Conservation (phyloP, 2,329 filamentous ascomycete species). For the Epichloe hybrida region DNA sequence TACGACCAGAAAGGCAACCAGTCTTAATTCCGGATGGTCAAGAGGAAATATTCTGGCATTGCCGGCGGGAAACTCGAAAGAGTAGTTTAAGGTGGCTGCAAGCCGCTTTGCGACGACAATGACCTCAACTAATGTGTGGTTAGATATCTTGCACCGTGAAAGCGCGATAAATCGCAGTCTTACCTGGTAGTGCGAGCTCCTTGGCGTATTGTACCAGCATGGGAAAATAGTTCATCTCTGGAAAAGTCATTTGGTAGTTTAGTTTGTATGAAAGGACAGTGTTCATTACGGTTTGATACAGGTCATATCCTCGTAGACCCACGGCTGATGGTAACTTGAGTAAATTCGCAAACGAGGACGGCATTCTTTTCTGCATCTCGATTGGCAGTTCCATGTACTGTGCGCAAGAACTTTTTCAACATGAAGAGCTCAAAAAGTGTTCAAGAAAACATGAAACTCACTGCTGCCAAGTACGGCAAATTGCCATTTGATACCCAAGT, state of each 20-base stretch:
- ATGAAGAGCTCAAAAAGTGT: neutral
- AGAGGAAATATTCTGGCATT: conserved; percentile 32
- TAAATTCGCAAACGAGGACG: conserved; percentile 42
- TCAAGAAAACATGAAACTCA: conserved; percentile 21
- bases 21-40: conserved; percentile 59
- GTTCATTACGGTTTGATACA: conserved; percentile 52
- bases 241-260: conserved; percentile 59
- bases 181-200: conserved; percentile 62
- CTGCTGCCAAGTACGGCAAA: conserved; percentile 58
- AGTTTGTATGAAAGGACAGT: conserved; percentile 49
- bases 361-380: conserved; percentile 52
- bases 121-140: conserved; percentile 39
- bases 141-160: conserved; percentile 9
- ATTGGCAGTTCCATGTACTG: conserved; percentile 45
- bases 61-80: conserved; percentile 35
- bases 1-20: conserved; percentile 59
- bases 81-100: conserved; percentile 36
- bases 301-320: conserved; percentile 35
- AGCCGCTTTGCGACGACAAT: conserved; percentile 28
- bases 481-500: conserved; percentile 54
- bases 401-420: conserved; percentile 5
- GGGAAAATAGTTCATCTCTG: conserved; percentile 56
- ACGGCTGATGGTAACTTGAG: conserved; percentile 36
- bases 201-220: conserved; percentile 57
- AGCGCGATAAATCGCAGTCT: conserved; percentile 12